A percentile compares a stretch with the other conserved stretches of the same genome.
Evolutionary conservation across 805 yeast genomes (phyloP).

Genomic region (Ogataea philodendri): DNA sequence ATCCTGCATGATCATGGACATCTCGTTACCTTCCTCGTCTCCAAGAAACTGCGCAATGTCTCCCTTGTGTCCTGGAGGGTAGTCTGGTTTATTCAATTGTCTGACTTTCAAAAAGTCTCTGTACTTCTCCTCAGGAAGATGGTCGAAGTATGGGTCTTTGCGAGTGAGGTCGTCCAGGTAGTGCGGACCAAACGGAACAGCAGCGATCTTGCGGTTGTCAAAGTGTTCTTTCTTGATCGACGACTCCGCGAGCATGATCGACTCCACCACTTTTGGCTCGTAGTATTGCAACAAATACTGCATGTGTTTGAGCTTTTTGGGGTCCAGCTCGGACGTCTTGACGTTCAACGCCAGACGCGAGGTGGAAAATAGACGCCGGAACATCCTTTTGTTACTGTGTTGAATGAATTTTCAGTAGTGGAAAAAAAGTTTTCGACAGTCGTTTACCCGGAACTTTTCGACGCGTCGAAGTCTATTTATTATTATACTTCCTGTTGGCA

Average conservation of each 20-base stretch:
- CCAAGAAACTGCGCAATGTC: slow-evolving; percentile 22
- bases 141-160: slow-evolving; percentile 77
- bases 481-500: no score
- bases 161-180: slow-evolving; percentile 68
- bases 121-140: slow-evolving; percentile 31
- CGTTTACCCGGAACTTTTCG: slow-evolving; percentile 10
- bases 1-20: slow-evolving; percentile 29
- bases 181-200: slow-evolving; percentile 64
- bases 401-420: not conserved
- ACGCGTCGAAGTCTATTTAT: slow-evolving; percentile 11
- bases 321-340: slow-evolving; percentile 17
- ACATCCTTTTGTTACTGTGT: slow-evolving; percentile 5
- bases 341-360: slow-evolving; percentile 7
- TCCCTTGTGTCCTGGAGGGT: slow-evolving; percentile 26
- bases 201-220: slow-evolving; percentile 40
- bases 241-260: slow-evolving; percentile 79
- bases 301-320: slow-evolving; percentile 41
- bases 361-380: slow-evolving; percentile 18
- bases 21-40: slow-evolving; percentile 21
- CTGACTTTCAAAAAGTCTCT: slow-evolving; percentile 22
- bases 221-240: slow-evolving; percentile 65
- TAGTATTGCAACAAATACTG: slow-evolving; percentile 70
- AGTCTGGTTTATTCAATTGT: slow-evolving; percentile 20
- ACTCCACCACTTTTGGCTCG: slow-evolving; percentile 74
- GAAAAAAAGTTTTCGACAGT: slow-evolving; percentile 1